Evolutionary conservation across 371 early-diverging fungal species (phyloP), one percentile per base, ranked within the genome.

Genomic region (Batkoa obscura): DNA sequence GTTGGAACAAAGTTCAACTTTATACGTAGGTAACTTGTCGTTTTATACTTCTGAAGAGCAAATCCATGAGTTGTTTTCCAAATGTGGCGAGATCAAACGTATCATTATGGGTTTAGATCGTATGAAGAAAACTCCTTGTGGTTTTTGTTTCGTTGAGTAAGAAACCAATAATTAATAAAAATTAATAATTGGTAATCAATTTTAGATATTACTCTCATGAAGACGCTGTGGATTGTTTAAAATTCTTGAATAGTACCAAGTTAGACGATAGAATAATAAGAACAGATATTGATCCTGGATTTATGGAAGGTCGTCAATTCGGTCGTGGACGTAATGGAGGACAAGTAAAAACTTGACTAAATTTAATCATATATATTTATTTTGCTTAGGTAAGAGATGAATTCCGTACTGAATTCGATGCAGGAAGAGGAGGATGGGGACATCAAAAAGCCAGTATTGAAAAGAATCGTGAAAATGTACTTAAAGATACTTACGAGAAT

Each of bases 21-120:
- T 98, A 32, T 99, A 99, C 62, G 85, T 97, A 34, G 99, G 99
- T 57, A 99, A 99, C 71, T 72, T 99, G 34, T 89, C 92, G 5
- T 96, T 95, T 65, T 95, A 80, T 70, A 99, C 96, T 3, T 90
- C 94, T 2, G 99, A 99, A 71, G 98, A 97, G 74, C 99, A 98
- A 69, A 81, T 99, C 32, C 85, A 91, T 67, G 93, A 91, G 60
- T 70, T 98, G 4, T 99, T 98, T 70, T 81, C 90, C 10, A 93
- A 90, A 71, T 80, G 81, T 62, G 98, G 99, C 36, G 92, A 92
- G 60, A 87, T 99, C 59, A 94, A 94, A 64, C 81, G 95, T 62
- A 92, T 96, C 55, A 94, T 96, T 63, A 97, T 98, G 96, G 99
- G 99, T 0, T 76, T 99, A 10, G 94, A 97, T 68, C 76, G 89